phyloP scores from a whole-genome alignment of 768 basidiomycete genomes.

The Kwoniella europaea region DNA sequence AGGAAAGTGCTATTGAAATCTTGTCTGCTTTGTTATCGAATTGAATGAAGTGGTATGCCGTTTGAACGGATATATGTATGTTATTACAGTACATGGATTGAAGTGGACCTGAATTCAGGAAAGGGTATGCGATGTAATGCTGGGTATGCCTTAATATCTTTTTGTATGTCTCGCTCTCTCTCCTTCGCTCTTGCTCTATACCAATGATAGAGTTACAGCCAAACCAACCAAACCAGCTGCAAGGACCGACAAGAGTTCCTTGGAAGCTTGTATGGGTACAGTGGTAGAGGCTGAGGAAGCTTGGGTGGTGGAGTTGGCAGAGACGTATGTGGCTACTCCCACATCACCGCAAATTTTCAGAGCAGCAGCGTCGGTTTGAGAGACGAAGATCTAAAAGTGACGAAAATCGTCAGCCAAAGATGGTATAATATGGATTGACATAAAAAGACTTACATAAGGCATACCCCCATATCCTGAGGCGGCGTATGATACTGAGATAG shows the following conservation, averaged over 20 bases:
- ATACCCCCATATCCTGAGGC: conserved; percentile 51
- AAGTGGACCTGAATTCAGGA: not conserved
- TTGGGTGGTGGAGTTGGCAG: conserved; percentile 26
- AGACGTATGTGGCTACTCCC: conserved; percentile 22
- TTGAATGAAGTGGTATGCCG: not conserved
- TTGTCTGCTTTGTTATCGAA: not conserved
- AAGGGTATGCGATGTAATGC: not conserved
- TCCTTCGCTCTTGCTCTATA: not conserved
- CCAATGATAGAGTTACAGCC: conserved; percentile 12
- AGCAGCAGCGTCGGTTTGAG: conserved; percentile 32
- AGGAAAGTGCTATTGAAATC: not conserved
- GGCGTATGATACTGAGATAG: conserved; percentile 49
- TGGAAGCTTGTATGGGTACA: conserved; percentile 9
- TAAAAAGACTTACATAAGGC: conserved; percentile 47
- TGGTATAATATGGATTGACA: not conserved
- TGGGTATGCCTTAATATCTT: not conserved
- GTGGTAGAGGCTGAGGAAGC: conserved; percentile 15
- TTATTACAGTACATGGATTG: not conserved
- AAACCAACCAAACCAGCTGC: conserved; percentile 17
- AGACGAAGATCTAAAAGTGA: conserved; percentile 33
- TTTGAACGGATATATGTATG: not conserved
- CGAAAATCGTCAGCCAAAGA: not conserved
- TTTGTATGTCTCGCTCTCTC: not conserved
- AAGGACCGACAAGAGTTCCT: conserved; percentile 14
- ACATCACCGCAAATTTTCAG: conserved; percentile 38